A percentile compares a stretch with the other conserved stretches of the same genome.
Conservation (phyloP, 164 flowering plant species). For the Dillenia turbinata region DNA sequence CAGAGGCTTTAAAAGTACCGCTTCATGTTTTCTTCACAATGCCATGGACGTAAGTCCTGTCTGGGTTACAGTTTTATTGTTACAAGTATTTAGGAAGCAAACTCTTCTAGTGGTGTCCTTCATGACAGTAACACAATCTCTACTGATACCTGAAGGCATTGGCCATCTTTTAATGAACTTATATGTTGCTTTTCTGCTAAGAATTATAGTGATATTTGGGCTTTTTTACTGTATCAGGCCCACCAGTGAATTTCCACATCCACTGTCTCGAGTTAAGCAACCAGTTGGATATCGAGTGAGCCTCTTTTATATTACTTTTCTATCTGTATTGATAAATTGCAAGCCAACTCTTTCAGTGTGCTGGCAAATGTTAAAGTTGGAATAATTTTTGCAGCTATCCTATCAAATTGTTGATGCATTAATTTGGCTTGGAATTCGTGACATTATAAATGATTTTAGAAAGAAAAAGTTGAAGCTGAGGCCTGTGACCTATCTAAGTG, state of each 20-base stretch:
- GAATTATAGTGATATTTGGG: background rate
- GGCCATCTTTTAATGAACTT: background rate
- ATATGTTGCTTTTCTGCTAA: too few relatives aligned
- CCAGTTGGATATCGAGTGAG: slow-evolving; percentile 90
- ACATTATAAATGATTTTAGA: slow-evolving; percentile 93
- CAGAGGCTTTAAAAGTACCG: slow-evolving; percentile 92
- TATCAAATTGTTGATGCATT: slow-evolving; percentile 97
- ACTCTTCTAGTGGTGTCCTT: background rate
- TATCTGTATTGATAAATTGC: slow-evolving; percentile 3
- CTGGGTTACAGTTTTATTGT: slow-evolving; percentile 13
- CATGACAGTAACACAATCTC: background rate
- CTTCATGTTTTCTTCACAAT: slow-evolving; percentile 96
- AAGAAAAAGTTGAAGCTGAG: slow-evolving; percentile 90
- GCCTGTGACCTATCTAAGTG: slow-evolving; percentile 97
- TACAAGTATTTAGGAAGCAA: background rate
- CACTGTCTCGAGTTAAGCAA: slow-evolving; percentile 94
- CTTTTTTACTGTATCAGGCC: slow-evolving; percentile 50
- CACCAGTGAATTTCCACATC: slow-evolving; percentile 98
- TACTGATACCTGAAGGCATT: background rate
- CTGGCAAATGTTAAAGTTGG: too few relatives aligned
- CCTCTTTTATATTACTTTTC: background rate
- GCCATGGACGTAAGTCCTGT: slow-evolving; percentile 99
- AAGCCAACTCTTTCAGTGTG: too few relatives aligned
- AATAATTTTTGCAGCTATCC: slow-evolving; percentile 59
- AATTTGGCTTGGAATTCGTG: slow-evolving; percentile 99